Percentiles rank a stretch among this genome's conserved stretches.
phyloP scores from a whole-genome alignment of 2,329 filamentous ascomycete species.

The Lecanosticta acicola region DNA sequence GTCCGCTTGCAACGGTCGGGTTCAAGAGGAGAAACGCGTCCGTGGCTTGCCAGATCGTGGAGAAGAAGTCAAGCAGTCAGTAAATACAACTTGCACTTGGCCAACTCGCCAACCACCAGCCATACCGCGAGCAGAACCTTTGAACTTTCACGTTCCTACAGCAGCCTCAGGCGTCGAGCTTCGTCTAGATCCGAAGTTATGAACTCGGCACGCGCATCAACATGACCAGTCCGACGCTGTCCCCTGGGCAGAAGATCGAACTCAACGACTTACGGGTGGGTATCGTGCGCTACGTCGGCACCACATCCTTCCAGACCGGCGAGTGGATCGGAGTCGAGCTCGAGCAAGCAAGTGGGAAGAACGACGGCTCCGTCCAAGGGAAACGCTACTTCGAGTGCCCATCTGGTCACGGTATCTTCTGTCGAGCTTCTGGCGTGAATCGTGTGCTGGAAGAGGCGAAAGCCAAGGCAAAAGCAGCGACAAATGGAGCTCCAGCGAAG shows the following conservation, averaged over 20 bases:
- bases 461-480: constrained; percentile 21
- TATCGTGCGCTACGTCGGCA: constrained; percentile 74
- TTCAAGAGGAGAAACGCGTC: background rate
- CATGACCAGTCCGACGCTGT: constrained; percentile 32
- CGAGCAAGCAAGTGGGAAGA: constrained; percentile 76
- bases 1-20: no score
- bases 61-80: background rate
- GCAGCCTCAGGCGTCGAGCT: no score
- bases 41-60: background rate
- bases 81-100: no score
- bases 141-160: no score
- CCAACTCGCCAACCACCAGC: no score
- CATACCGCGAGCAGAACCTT: no score
- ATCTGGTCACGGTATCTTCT: constrained; percentile 72
- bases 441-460: constrained; percentile 37
- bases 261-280: constrained; percentile 72
- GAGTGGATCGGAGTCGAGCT: constrained; percentile 90
- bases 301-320: constrained; percentile 71
- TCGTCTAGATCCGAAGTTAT: background rate
- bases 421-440: constrained; percentile 65
- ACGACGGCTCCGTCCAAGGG: constrained; percentile 85
- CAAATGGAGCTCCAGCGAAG: constrained; percentile 31
- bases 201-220: background rate
- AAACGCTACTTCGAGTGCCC: constrained; percentile 81
- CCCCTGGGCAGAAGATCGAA: constrained; percentile 66